phyloP scores from a whole-genome alignment of 202 grass and related monocot genomes.

The Hordeum pubiflorum region DNA sequence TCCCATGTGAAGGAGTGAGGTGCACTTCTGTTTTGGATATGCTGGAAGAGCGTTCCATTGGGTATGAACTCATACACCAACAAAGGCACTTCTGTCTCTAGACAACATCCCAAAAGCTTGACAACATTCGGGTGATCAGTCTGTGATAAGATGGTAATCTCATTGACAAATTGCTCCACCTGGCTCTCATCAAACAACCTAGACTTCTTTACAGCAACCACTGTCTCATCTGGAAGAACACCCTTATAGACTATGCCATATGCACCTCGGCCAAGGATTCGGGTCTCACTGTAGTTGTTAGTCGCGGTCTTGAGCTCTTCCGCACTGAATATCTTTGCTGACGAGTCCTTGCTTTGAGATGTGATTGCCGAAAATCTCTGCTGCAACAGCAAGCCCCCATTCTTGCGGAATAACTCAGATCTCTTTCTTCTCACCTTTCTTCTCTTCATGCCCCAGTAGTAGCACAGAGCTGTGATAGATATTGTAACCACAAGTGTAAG shows the following conservation, averaged over 20 bases:
- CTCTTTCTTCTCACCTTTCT: conserved; percentile 32
- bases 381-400: conserved; percentile 50
- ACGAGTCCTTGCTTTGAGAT: neutral
- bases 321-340: conserved; percentile 52
- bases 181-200: conserved; percentile 54
- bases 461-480: neutral
- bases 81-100: conserved; percentile 48
- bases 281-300: conserved; percentile 32
- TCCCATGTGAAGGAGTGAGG: conserved; percentile 28
- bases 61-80: conserved; percentile 48
- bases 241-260: conserved; percentile 59
- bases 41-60: conserved; percentile 50
- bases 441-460: conserved; percentile 38
- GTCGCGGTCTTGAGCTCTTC: conserved; percentile 54
- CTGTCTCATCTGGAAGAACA: conserved; percentile 20
- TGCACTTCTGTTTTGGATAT: conserved; percentile 21
- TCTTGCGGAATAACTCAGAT: conserved; percentile 44
- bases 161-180: conserved; percentile 64
- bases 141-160: conserved; percentile 56
- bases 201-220: conserved; percentile 64
- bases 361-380: conserved; percentile 38
- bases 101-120: conserved; percentile 55
- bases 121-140: conserved; percentile 55
- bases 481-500: conserved; percentile 23
- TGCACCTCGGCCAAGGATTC: conserved; percentile 50